Conservation (phyloP, 495 filamentous ascomycete genomes). For the Neurospora tetrasperma region DNA sequence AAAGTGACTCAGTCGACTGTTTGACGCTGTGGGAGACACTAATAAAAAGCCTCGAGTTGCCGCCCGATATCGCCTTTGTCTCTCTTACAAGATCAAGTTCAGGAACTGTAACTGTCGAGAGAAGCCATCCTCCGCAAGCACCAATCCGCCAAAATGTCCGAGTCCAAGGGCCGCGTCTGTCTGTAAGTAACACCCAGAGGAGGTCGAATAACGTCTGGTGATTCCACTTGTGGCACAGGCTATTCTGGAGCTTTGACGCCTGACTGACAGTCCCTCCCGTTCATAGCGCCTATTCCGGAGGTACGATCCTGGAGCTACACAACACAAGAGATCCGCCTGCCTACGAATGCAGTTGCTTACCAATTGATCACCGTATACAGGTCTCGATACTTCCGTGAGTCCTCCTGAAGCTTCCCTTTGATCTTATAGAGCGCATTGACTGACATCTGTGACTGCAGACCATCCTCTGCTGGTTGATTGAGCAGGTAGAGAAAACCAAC, state of each 20-base stretch:
- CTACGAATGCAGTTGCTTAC: slow-evolving; percentile 8
- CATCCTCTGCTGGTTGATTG: slow-evolving; percentile 52
- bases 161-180: slow-evolving; percentile 37
- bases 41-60: not conserved
- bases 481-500: slow-evolving; percentile 30
- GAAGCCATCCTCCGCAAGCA: not conserved
- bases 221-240: not conserved
- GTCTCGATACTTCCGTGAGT: slow-evolving; percentile 50
- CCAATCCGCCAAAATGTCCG: slow-evolving; percentile 12
- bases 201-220: not conserved
- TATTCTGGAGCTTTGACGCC: not conserved
- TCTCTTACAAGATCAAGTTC: not conserved
- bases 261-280: slow-evolving; percentile 8
- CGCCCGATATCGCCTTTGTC: not conserved
- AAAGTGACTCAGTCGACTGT: not conserved
- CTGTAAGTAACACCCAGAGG: slow-evolving; percentile 23
- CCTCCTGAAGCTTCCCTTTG: slow-evolving; percentile 32
- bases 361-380: slow-evolving; percentile 14
- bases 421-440: not conserved
- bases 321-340: not conserved
- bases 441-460: slow-evolving; percentile 7
- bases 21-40: not conserved
- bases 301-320: slow-evolving; percentile 11
- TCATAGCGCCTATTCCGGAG: slow-evolving; percentile 38
- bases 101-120: not conserved